Base-by-base conservation (phyloP, 192 early-diverging fungal genomes). In the Linnemannia zychae region DNA sequence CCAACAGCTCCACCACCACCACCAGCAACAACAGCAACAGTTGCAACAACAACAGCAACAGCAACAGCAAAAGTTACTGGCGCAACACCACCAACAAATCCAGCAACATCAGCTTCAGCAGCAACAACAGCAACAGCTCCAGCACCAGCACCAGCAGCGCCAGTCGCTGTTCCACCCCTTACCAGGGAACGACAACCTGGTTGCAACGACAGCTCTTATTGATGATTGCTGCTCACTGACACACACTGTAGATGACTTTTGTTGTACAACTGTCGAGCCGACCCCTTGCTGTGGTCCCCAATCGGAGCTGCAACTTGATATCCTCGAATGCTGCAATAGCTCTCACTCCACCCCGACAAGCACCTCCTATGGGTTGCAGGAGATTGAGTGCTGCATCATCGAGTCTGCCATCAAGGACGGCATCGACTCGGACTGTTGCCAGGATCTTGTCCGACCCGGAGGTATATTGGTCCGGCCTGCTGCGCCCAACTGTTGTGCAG, bases 371-470 rank as follows among this genome's bases (percentile, higher is more conserved):
- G 24, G 68, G 17, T 18, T 79, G 0, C 67, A 78, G 46, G 77
- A 85, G 16, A 65, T 76, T 60, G 83, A 85, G 46, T 85, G 83
- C 31, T 85, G 83, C 47, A 79, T 75, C 60, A 75, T 79, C 9
- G 83, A 85, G 18, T 71, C 75, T 7, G 78, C 70, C 38, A 63
- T 46, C 49, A 78, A 85, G 50, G 83, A 85, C 22, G 83, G 77
- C 28, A 76, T 85, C 70, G 83, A 85, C 17, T 75, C 77, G 7
- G 78, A 79, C 13, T 85, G 83, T 36, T 85, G 83, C 47, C 82
- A 84, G 77, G 82, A 84, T 18, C 73, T 84, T 22, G 22, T 74
- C 18, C 77, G 36, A 48, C 73, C 74, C 2, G 77, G 82, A 20
- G 47, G 69, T 12, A 49, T 76, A 0, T 22, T 67, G 44, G 17